These are phyloP conservation scores for Venturiaceae sp. DNA, from an alignment of 2,329 filamentous ascomycete genomes.

Conservation along the genomic window DNA sequence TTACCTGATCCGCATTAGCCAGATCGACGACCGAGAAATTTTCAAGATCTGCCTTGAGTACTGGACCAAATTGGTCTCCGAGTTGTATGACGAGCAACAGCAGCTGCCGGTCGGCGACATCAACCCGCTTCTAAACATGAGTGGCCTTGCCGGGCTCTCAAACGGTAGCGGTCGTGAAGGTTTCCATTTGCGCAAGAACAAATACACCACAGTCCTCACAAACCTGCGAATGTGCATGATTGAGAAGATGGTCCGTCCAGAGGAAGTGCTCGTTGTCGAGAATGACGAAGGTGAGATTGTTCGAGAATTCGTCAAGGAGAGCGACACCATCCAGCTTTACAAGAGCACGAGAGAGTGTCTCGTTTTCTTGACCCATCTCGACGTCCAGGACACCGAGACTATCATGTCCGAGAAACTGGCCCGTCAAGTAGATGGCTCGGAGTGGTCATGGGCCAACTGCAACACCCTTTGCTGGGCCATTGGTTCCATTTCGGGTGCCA, in stretches of 20 bases:
- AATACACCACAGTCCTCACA: conserved; percentile 88
- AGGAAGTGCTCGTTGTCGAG: conserved; percentile 98
- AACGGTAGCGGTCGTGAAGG: conserved; percentile 82
- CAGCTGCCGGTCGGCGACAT: conserved; percentile 85
- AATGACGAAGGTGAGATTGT: conserved; percentile 99
- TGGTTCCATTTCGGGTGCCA: conserved; percentile 93
- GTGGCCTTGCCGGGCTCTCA: conserved; percentile 53
- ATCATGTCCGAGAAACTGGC: conserved; percentile 99
- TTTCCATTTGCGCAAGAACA: conserved; percentile 91
- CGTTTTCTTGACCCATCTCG: conserved; percentile 93
- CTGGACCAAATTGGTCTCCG: conserved; percentile 96
- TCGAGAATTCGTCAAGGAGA: conserved; percentile 98
- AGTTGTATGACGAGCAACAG: conserved; percentile 99
- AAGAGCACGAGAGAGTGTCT: conserved; percentile 97
- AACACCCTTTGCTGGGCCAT: conserved; percentile 99
- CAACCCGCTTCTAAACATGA: conserved; percentile 79
- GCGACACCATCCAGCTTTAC: conserved; percentile 97
- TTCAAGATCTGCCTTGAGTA: conserved; percentile 99
- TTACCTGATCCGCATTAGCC: conserved; percentile 94
- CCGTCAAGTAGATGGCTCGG: conserved; percentile 84
- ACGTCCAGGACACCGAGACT: conserved; percentile 92
- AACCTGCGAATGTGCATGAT: conserved; percentile 98
- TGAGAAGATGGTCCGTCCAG: conserved; percentile 97
- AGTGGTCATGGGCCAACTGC: conserved; percentile 99
- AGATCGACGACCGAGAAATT: conserved; percentile 97